Base-by-base conservation (phyloP, 306 rosid species). In the Trifolium repens region DNA sequence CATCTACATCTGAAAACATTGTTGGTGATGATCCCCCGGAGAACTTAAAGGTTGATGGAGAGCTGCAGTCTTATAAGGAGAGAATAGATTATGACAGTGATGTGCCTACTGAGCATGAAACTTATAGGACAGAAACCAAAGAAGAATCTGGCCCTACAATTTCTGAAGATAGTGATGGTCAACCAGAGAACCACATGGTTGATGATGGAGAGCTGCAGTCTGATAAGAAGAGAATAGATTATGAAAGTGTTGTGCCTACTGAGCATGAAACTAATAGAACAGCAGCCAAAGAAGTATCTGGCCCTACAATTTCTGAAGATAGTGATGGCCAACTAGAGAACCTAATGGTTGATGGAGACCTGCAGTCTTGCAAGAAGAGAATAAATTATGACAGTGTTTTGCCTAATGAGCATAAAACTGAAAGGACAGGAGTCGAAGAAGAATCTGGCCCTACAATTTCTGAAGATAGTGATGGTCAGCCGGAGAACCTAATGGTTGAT, bases 131-230 rank as follows among this genome's bases (percentile, higher is more conserved):
- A 49, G 47, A 65, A 35, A 69, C 74, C 57, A 84, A 75, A 81
- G 76, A 79, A 80, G 92, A 89, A 58, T 81, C 84, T 58, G 50
- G 68, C 76, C 52, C 83, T 46, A 50, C 65, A 57, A 80, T 74
- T 81, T 52, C 82, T 34, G 85, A 82, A 81, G 80, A 79, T 72
- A 70, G 86, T 71, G 89, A 87, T 79, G 84, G 69, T 76, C 83
- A 83, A 54, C 19, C 52, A n/a, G 89, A 84, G 65, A 68, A 79
- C 65, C 81, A 77, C 74, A 44, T 58, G 66, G 86, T 42, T 39
- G 83, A 85, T 39, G 83, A 85, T 42, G 89, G 65, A 34, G 81
- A 81, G 71, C 39, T 78, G 71, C 84, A 81, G 78, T n/a, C 71
- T 73, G 40, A 55, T 69, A 84, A 69, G 74, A 79, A 43, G 74